Base-by-base conservation (phyloP, 2,329 filamentous ascomycete species). In the Aspergillus vadensis region DNA sequence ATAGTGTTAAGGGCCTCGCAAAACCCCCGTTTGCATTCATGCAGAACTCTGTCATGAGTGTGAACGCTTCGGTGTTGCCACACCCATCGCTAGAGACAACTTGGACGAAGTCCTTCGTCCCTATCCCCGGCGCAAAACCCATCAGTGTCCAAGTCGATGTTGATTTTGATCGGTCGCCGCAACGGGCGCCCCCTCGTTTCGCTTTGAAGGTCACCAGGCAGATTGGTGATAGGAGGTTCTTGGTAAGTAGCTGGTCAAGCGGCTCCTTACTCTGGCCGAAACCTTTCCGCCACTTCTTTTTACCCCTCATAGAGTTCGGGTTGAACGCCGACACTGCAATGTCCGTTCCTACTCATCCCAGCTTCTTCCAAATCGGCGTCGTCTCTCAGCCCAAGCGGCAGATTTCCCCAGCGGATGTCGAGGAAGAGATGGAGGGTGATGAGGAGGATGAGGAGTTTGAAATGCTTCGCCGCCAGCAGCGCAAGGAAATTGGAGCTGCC, bases 201-300 rank as follows among this genome's bases (percentile, higher is more conserved):
- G 69, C 68, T 19, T 56, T 78, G 7, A 69, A 75, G 49, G 55
- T 75, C 14, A 63, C 67, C 14, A 76, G 73, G 56, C 62, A 68
- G 55, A 62, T 79, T 12, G 72, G 73, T 1, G 19, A 65, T 5
- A 63, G 64, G 23, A 75, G 76, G 36, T 54, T 71, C 21, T 73
- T 69, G 2, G 72, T 72, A 52, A 68, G 71, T 43, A 69, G 71
- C 21, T 78, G 75, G 76, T 71, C 71, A 4, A 78, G 73, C 61
- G 77, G 77, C n/a, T 61, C 68, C n/a, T 53, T 74, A 23, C 25
- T 49, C 1, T 79, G 77, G 77, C 76, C 77, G 10, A 36, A 55
- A 7, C 49, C 66, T 14, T 25, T 74, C 17, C 65, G 65, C 36
- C 56, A 62, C 7, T 41, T 76, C 7, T 63, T 73, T 15, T 62